Evolutionary conservation across 371 early-diverging fungal genomes (phyloP).

Genomic region (Mucor lusitanicus): DNA sequence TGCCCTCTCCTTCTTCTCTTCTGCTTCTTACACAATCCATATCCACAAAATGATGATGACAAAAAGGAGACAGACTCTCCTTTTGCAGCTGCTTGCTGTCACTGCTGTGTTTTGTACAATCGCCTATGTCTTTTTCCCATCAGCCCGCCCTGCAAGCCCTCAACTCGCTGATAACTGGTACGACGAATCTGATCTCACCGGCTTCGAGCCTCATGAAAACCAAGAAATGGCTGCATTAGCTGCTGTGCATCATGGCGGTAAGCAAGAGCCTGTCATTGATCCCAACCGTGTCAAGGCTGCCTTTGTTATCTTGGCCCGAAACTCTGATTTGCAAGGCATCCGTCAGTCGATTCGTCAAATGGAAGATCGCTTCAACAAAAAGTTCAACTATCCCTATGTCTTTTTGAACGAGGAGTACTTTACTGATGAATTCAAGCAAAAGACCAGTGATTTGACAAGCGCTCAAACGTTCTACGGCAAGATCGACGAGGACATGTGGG

Average conservation of each 20-base stretch:
- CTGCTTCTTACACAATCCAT: not conserved
- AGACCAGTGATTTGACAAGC: conserved; percentile 47
- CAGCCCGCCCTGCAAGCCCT: not conserved
- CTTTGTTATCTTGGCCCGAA: conserved; percentile 70
- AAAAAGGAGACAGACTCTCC: conserved; percentile 6
- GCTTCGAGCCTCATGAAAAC: conserved; percentile 6
- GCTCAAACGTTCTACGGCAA: conserved; percentile 55
- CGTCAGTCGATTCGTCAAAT: conserved; percentile 67
- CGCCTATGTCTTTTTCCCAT: conserved; percentile 1
- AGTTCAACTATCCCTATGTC: conserved; percentile 89
- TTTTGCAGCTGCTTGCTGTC: not conserved
- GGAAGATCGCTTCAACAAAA: conserved; percentile 83
- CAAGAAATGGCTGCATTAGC: conserved; percentile 6
- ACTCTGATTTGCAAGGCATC: conserved; percentile 76
- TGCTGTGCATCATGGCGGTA: not conserved
- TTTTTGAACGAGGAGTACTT: conserved; percentile 85
- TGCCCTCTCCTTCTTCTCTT: not conserved
- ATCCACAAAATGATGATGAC: not conserved
- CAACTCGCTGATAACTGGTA: conserved; percentile 14
- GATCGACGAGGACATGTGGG: conserved; percentile 72
- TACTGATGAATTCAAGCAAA: conserved; percentile 71
- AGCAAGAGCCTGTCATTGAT: not conserved
- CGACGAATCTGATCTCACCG: not conserved
- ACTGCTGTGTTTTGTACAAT: not conserved
- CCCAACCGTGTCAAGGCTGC: conserved; percentile 51